Base-by-base conservation (phyloP, 371 early-diverging fungal species). In the Mucor piriformis region DNA sequence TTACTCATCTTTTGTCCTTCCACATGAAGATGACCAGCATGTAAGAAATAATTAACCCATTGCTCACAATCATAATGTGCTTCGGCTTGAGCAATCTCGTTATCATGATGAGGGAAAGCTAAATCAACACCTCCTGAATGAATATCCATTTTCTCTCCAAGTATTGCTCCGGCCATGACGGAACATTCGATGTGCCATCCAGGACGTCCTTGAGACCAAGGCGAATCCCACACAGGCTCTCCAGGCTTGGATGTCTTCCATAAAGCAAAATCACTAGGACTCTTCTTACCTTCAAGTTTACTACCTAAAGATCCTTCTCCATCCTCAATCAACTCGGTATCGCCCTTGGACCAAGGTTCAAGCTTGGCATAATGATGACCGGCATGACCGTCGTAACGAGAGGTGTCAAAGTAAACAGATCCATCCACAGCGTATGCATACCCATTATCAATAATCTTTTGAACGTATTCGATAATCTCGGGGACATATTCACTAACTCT, bases 181-280 rank as follows among this genome's bases (percentile, higher is more conserved):
- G 95, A 95, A 89, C 99, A 99, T 81, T 99, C 99, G 78, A 99
- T 99, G 66, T 99, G 99, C 99, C 99, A 99, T 13, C 99, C 99
- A 18, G 99, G 99, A 23, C 99, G 91, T 24, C 98, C 93, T 57
- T 78, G 66, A 43, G 98, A 94, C 97, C 98, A 99, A 42, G 94
- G 95, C 0, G 95, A 95, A 21, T 88, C 76, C 98, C 99, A 99
- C 13, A 83, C 74, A n/a, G 98, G 99, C 76, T 99, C 99, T 52
- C 97, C 97, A 4, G 92, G 87, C 83, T 99, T 99, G 35, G 93
- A 90, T 13, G 82, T 76, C 77, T 99, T 99, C 99, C 99, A 99
- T 38, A 99, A 82, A 1, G 96, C 99, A 86, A 99, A 99, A 76
- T 99, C 99, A 54, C 87, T 83, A 34, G 84, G 77, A 50, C 77